Conservation (phyloP, 1,284 basidiomycete genomes). For the Pyrrhoderma noxium region DNA sequence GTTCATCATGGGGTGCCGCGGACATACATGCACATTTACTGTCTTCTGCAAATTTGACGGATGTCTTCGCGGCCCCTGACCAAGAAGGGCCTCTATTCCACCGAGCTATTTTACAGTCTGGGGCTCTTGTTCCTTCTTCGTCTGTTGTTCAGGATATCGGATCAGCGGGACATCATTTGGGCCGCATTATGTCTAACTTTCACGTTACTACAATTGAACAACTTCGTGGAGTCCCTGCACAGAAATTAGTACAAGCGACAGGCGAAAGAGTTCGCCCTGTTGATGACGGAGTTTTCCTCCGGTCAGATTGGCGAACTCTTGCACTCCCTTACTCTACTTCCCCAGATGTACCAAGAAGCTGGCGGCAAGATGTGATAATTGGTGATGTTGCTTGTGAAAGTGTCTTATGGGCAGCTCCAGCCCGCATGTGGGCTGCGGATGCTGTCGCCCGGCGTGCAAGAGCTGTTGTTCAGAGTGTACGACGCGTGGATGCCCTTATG, state of each 20-base stretch:
- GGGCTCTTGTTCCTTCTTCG: slow-evolving; percentile 16
- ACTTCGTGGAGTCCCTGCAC: slow-evolving; percentile 47
- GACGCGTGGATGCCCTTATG: slow-evolving; percentile 50
- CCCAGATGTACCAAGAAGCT: slow-evolving; percentile 7
- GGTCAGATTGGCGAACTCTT: slow-evolving; percentile 49
- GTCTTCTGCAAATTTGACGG: slow-evolving; percentile 49
- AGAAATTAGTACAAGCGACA: slow-evolving; percentile 43
- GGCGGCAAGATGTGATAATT: slow-evolving; percentile 60
- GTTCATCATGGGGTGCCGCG: slow-evolving; percentile 59
- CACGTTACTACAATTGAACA: slow-evolving; percentile 48
- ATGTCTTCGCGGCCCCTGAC: slow-evolving; percentile 53
- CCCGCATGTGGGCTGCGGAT: slow-evolving; percentile 53
- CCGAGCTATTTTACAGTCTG: slow-evolving; percentile 20
- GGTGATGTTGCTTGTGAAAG: slow-evolving; percentile 65
- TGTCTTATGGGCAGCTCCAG: slow-evolving; percentile 48
- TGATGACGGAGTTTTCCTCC: slow-evolving; percentile 63
- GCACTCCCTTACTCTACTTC: slow-evolving; percentile 23
- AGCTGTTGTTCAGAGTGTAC: slow-evolving; percentile 62
- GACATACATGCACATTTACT: slow-evolving; percentile 67
- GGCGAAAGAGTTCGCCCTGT: slow-evolving; percentile 45
- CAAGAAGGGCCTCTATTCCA: slow-evolving; percentile 15
- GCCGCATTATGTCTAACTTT: slow-evolving; percentile 49
- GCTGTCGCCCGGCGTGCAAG: slow-evolving; percentile 57
- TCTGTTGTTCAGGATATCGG: slow-evolving; percentile 42
- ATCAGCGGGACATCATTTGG: slow-evolving; percentile 59